Evolutionary conservation across 2,329 filamentous ascomycete species (phyloP).

Genomic region (Teratosphaeria gauchensis): DNA sequence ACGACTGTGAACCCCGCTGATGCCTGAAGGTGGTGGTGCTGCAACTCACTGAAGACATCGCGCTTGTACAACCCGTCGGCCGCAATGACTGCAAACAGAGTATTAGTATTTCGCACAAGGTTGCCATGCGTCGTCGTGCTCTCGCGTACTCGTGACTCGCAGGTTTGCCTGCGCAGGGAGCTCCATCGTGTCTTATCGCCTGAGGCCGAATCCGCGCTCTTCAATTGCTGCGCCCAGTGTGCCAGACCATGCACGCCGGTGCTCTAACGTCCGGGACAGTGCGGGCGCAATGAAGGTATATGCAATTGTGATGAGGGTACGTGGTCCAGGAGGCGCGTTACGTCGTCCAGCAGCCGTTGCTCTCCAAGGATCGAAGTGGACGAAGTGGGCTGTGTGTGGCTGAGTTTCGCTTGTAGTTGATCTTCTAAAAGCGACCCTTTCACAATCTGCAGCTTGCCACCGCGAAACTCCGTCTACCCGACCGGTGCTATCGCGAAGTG

Average conservation of each 20-base stretch:
- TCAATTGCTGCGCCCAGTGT: neutral
- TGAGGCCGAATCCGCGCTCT: neutral
- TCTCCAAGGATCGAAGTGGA: neutral
- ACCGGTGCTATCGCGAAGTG: neutral
- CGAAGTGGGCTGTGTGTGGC: neutral
- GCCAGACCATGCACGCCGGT: neutral
- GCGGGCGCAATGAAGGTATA: neutral
- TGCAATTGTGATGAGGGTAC: neutral
- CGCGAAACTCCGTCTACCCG: neutral
- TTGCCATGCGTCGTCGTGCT: conserved; percentile 3
- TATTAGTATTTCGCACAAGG: conserved; percentile 9
- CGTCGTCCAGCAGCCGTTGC: neutral
- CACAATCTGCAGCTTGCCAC: neutral
- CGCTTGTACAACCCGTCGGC: conserved; percentile 97
- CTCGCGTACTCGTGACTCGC: conserved; percentile 73
- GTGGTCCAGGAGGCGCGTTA: neutral
- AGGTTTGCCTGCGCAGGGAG: conserved; percentile 61
- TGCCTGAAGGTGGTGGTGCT: conserved; percentile 1
- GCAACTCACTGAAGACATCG: conserved; percentile 88
- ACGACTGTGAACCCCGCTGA: neutral
- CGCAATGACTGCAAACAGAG: conserved; percentile 66
- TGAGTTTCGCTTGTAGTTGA: neutral
- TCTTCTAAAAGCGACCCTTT: neutral
- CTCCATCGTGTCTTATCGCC: conserved; percentile 28
- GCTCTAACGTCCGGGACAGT: neutral